A percentile compares a stretch with the other conserved stretches of the same genome.
These are phyloP conservation scores for Neurospora sp. DNA, from an alignment of 495 filamentous ascomycete species.

Conservation along the genomic window DNA sequence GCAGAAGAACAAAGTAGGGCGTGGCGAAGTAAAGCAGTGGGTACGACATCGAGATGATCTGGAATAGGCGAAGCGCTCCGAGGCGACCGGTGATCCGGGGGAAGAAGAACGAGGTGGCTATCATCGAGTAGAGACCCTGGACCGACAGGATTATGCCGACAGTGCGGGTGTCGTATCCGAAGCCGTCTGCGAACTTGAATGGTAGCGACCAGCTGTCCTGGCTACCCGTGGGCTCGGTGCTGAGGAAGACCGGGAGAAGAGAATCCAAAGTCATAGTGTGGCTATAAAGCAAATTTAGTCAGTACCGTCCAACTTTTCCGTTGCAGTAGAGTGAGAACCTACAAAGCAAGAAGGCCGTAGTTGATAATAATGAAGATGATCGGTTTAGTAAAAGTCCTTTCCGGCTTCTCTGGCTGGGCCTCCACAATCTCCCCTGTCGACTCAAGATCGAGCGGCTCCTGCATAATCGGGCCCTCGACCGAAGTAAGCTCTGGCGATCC, in stretches of 20 bases:
- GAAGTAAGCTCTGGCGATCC: conserved; percentile 22
- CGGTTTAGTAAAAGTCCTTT: conserved; percentile 58
- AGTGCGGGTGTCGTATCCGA: conserved; percentile 66
- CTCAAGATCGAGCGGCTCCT: conserved; percentile 8
- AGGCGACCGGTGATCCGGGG: conserved; percentile 61
- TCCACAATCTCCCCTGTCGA: background rate
- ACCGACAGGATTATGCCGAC: conserved; percentile 82
- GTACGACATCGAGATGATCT: conserved; percentile 67
- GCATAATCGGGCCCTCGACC: background rate
- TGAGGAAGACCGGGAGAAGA: conserved; percentile 84
- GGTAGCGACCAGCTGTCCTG: conserved; percentile 43
- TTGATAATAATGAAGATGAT: conserved; percentile 75
- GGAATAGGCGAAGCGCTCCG: conserved; percentile 69
- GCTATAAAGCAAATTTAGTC: conserved; percentile 19
- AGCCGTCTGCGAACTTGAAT: conserved; percentile 82
- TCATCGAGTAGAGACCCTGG: conserved; percentile 84
- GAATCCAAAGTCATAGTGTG: conserved; percentile 90
- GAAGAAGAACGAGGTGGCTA: conserved; percentile 72
- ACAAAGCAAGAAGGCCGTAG: conserved; percentile 94
- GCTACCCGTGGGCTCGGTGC: conserved; percentile 49
- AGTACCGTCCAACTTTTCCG: background rate
- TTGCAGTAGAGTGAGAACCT: conserved; percentile 32
- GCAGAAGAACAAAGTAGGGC: conserved; percentile 82
- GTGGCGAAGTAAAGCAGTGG: conserved; percentile 80
- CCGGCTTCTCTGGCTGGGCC: conserved; percentile 10